These are phyloP conservation scores for Keqinozyma sinolaborantium DNA, from an alignment of 1,139 yeast genomes.

Conservation along the genomic window DNA sequence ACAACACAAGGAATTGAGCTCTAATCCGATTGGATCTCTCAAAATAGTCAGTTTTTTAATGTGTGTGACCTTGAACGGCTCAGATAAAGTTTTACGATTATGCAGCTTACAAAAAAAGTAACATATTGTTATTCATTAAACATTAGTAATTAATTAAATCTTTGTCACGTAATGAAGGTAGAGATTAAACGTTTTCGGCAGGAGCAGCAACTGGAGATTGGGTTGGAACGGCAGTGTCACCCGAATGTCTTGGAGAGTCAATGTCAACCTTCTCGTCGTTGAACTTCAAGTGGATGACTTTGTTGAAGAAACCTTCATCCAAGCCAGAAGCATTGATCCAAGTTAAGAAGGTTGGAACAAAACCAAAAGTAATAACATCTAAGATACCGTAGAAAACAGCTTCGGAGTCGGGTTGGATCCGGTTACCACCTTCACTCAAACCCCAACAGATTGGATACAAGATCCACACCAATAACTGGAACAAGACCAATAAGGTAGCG, in stretches of 20 bases:
- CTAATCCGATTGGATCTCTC: too few species aligned
- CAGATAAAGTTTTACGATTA: too few species aligned
- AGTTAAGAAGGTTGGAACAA: constrained; percentile 37
- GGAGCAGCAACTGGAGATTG: neutral
- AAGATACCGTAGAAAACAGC: constrained; percentile 63
- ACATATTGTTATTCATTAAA: too few species aligned
- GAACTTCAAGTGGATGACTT: constrained; percentile 15
- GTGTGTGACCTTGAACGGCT: too few species aligned
- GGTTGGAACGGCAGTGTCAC: constrained; percentile 29
- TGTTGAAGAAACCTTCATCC: constrained; percentile 29
- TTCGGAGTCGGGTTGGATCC: constrained; percentile 63
- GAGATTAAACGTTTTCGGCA: neutral
- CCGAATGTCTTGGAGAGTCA: constrained; percentile 28
- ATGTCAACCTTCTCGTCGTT: constrained; percentile 4
- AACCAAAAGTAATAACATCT: constrained; percentile 45
- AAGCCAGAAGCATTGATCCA: constrained; percentile 24
- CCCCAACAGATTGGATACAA: constrained; percentile 62
- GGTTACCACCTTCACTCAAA: constrained; percentile 65
- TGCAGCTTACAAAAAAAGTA: too few species aligned
- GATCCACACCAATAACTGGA: constrained; percentile 36
- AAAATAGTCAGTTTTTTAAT: too few species aligned
- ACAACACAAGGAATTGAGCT: too few species aligned
- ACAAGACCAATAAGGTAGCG: constrained; percentile 25
- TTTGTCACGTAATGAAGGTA: neutral
- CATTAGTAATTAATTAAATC: too few species aligned